These are phyloP conservation scores for Pinus taeda DNA, from an alignment of 75 land plant species.

Conservation along the genomic window DNA sequence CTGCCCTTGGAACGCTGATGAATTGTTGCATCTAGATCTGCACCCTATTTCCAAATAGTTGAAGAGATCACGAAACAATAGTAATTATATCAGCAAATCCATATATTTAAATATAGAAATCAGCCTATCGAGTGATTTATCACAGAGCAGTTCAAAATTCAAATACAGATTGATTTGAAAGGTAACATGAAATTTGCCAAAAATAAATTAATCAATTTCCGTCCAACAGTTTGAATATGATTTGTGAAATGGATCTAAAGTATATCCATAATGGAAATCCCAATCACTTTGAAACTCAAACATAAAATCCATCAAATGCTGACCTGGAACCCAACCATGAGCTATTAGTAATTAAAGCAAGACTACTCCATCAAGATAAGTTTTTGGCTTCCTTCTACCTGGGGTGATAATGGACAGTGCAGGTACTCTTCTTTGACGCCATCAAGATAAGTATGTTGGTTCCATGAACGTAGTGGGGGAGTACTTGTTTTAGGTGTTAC, in stretches of 20 bases:
- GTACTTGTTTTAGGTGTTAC: conserved; percentile 50
- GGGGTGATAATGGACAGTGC: conserved; percentile 3
- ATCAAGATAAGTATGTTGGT: conserved; percentile 15
- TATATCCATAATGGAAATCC: neutral
- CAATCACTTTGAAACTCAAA: neutral
- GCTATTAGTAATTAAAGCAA: neutral
- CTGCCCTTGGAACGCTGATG: neutral
- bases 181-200: neutral
- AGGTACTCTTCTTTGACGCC: conserved; percentile 9
- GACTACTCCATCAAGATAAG: neutral
- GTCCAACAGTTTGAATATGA: neutral
- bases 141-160: neutral
- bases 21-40: neutral
- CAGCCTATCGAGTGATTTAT: too few relatives aligned
- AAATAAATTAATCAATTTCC: neutral
- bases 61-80: neutral
- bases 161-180: too few relatives aligned
- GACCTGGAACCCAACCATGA: neutral
- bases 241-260: neutral
- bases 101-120: neutral
- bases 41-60: conserved; percentile 1
- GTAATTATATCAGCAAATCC: neutral
- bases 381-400: conserved; percentile 4
- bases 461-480: conserved; percentile 39
- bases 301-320: neutral